A percentile compares a stretch with the other conserved stretches of the same genome.
These are phyloP conservation scores for Diaporthe amygdali DNA, from an alignment of 2,329 filamentous ascomycete genomes.

Conservation along the genomic window DNA sequence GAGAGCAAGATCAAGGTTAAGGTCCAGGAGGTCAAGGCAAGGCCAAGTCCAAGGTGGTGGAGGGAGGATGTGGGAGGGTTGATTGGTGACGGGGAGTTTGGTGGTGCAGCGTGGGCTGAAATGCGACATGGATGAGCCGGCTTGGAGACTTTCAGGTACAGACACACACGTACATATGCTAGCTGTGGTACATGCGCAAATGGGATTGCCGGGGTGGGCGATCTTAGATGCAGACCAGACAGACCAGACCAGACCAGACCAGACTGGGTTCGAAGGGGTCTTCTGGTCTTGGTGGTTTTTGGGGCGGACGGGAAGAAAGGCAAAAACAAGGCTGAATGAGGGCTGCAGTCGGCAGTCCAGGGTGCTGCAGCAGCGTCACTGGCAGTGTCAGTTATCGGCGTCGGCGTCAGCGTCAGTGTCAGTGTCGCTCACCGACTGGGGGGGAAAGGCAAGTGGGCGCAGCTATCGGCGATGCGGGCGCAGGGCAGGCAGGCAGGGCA, in stretches of 20 bases:
- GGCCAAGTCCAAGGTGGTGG: neutral
- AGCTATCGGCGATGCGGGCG: constrained; percentile 12
- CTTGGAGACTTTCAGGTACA: constrained; percentile 4
- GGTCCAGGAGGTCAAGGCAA: neutral
- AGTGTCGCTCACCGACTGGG: neutral
- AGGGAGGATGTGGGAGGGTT: constrained; percentile 9
- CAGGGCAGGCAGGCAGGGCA: neutral
- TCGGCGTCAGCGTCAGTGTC: neutral
- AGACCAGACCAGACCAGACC: no score
- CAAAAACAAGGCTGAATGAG: constrained; percentile 11
- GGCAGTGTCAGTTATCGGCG: neutral
- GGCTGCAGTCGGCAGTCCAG: constrained; percentile 7
- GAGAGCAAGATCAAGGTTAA: neutral
- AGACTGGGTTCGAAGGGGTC: constrained; percentile 1
- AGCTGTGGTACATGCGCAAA: neutral
- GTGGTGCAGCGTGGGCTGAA: constrained; percentile 15
- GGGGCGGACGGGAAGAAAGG: neutral
- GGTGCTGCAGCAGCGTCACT: constrained; percentile 9
- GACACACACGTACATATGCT: neutral
- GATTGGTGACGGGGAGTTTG: constrained; percentile 9
- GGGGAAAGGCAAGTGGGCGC: neutral
- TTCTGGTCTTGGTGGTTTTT: neutral
- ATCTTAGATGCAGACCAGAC: constrained; percentile 12
- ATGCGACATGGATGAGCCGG: constrained; percentile 13
- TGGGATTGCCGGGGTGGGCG: constrained; percentile 14